These are phyloP conservation scores for Cicer yamashitae DNA, from an alignment of 306 rosid genomes.

Conservation along the genomic window DNA sequence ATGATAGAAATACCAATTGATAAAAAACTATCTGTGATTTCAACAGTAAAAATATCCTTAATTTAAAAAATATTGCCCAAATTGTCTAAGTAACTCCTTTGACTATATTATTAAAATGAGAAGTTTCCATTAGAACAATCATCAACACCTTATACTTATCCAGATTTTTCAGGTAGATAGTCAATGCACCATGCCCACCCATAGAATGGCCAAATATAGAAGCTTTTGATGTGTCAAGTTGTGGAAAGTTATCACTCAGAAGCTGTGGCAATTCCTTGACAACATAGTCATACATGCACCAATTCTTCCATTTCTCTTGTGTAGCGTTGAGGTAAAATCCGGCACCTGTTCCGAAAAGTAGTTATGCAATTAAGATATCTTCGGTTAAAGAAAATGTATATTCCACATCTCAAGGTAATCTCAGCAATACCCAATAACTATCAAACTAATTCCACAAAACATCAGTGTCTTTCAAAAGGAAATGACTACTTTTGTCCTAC, in stretches of 20 bases:
- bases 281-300: constrained; percentile 96
- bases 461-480: background rate
- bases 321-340: constrained; percentile 96
- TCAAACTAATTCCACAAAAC: constrained; percentile 10
- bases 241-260: constrained; percentile 72
- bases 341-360: constrained; percentile 66
- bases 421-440: constrained; percentile 11
- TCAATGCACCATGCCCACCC: constrained; percentile 98
- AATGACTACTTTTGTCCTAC: background rate
- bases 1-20: background rate
- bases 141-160: constrained; percentile 83
- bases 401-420: constrained; percentile 33
- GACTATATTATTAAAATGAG: background rate
- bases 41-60: constrained; percentile 26
- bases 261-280: constrained; percentile 87
- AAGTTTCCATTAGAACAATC: constrained; percentile 23
- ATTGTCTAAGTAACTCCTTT: background rate
- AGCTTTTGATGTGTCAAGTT: constrained; percentile 80
- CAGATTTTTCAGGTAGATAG: constrained; percentile 79
- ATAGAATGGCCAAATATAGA: constrained; percentile 94
- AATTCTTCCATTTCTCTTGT: constrained; percentile 96
- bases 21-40: background rate
- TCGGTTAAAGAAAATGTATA: constrained; percentile 14
- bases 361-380: constrained; percentile 26
- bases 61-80: constrained; percentile 4